Evolutionary conservation across 1,284 basidiomycete genomes (phyloP), one percentile per base, ranked within the genome.

Genomic region (Ceratobasidium sp.): DNA sequence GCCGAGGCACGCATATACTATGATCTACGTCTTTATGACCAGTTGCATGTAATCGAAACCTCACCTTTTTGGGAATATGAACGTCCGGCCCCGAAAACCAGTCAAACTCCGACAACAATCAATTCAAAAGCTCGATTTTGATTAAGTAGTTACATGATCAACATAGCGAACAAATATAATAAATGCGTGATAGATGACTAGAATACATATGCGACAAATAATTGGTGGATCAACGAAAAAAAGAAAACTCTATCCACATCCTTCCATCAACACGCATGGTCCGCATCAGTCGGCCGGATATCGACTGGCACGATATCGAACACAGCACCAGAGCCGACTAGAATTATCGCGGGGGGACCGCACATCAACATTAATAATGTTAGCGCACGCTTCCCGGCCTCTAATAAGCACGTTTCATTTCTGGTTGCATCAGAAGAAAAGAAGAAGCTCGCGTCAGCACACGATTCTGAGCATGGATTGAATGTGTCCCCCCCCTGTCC

Each of bases 341-440:
- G 39, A 26, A 45, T n/a, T 32, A 43, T 26, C n/a, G 41, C 41
- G 39, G 59, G 41, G 39, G 16, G 23, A 21, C 12, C 59, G 39
- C 39, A 39, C 36, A 6, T 18, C 18, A 30, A 10, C 59, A 61
- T 26, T 18, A 45, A 45, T 14, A 39, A 14, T 6, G 14, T 45
- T 46, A 39, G 12, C 45, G 43, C 21, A n/a, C 34, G 28, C 32
- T 34, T 4, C 34, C 52, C 64, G n/a, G 55, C 50, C 48, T 67
- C 28, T 41, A 67, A 28, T 50, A 58, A 46, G 36, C 36, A 39
- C 36, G 36, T 26, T 34, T 70, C 53, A 70, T 70, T 70, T 70
- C 67, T 69, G 65, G 52, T 67, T 67, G 64, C 67, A 70, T 70
- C 67, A 70, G 67, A 70, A 70, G 67, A 70, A 45, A 50, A 9